Evolutionary conservation across 1,139 yeast species (phyloP), one percentile per base, ranked within the genome.

Genomic region (Insectozyma bohioensis): DNA sequence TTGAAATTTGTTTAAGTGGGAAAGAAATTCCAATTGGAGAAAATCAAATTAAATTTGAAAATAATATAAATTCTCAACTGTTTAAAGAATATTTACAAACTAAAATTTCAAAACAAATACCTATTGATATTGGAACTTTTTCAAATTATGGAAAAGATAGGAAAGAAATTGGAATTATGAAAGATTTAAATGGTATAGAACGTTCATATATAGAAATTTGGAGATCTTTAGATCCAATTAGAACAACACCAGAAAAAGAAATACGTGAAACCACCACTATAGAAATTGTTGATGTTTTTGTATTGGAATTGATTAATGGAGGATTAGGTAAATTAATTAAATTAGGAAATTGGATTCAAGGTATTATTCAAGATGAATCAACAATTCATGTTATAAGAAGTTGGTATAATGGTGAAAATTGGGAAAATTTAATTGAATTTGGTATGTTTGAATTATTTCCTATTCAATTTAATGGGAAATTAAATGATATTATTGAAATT

Each of bases 311-410:
- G 10, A 48, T 63, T 3, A 42, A 41, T 3, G 42, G 31, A 13
- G 42, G 31, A 13, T 56, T 58, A 24, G 85, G 84, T 4, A 57
- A 75, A 31, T 50, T 72, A 16, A 58, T 77, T 12, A 54, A 64
- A 24, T 59, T 72, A 15, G 84, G 82, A 6, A 67, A 66, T 36
- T 77, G 80, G 79, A 49, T 61, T 2, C 81, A 77, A 48, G 82
- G 80, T 2, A 41, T 74, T 12, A 38, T 74, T 13, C 63, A 69
- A 52, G 63, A 70, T 38, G 62, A 62, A 30, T 26, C 41, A 1
- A 53, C 51, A 27, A 38, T 63, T 24, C 58, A 61, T 33, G 63
- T 62, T 2, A 43, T 58, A n/a, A 46, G 72, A 29, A 49, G 54
- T 2, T 47, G 41, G 40, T 45, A 28, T 32, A 41, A 52, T 28